Evolutionary conservation across 108 stramenopile genomes (phyloP), one percentile per base, ranked within the genome.

Genomic region (Discostella stelligeroides): DNA sequence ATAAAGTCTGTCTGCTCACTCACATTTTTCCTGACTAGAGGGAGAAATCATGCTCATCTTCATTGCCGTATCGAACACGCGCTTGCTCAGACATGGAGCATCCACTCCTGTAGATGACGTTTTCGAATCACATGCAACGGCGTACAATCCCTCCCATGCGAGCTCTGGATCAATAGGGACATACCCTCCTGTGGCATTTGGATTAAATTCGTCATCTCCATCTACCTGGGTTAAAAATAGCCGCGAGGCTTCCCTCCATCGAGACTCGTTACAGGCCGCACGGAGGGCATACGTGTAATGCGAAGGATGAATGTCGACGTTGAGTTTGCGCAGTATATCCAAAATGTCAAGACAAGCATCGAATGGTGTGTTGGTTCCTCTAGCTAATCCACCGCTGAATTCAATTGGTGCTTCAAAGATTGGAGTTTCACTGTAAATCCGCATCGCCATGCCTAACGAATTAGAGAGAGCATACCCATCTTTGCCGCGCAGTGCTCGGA

Each of bases 21-120:
- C 58, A 82, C 81, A 86, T 9, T 66, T 72, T 28, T 86, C 83
- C 70, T 87, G 82, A 60, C 86, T 86, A 9, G 82, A 72, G 11
- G 92, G 89, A 18, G 89, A 86, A 12, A 91, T 86, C 87, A 94
- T 88, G 29, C 69, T 69, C 81, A 94, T 81, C 39, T 78, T 70
- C 59, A 73, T 57, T 0, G 89, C 92, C 4, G 89, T 83, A 79
- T 90, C 89, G 77, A 94, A 81, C 34, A 81, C 70, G 23, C 49
- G 43, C 15, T 71, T 63, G 46, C 70, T 72, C 0, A 65, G 72
- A 29, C 60, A 53, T 43, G 13, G 30, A 23, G 12, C 50, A 20
- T 73, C 37, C 38, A 63, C 39, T 30, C 50, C 47, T 54, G 28
- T 24, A 40, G 29, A 37, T 25, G 37, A 50, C 23, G 15, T 7